Conservation (phyloP, 306 rosid species). For the Pueraria montana region DNA sequence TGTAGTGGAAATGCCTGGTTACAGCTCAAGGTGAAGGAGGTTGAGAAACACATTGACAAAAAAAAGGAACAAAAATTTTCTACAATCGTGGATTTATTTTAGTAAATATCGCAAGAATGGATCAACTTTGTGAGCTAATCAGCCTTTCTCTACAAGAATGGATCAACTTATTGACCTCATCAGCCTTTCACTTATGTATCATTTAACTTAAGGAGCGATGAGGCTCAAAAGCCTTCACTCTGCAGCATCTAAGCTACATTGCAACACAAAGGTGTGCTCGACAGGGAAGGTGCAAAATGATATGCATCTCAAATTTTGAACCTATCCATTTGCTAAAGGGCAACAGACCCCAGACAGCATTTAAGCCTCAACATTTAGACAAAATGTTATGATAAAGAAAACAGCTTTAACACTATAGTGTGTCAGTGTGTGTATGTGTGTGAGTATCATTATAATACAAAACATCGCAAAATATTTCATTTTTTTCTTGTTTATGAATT, state of each 20-base stretch:
- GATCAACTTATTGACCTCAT: no score
- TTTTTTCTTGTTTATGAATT: conserved; percentile 1
- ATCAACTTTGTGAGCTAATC: not conserved
- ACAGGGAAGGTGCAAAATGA: not conserved
- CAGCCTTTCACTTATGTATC: not conserved
- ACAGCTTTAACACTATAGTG: not conserved
- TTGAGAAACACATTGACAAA: not conserved
- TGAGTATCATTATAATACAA: not conserved
- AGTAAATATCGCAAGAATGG: not conserved
- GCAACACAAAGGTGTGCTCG: not conserved
- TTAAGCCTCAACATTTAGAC: not conserved
- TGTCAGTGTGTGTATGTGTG: not conserved
- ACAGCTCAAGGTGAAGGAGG: conserved; percentile 14
- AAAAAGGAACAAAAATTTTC: conserved; percentile 15
- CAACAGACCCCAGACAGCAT: not conserved
- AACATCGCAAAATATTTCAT: not conserved
- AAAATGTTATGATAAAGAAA: not conserved
- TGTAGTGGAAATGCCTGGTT: not conserved
- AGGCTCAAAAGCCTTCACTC: not conserved
- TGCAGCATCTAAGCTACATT: not conserved
- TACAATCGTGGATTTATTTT: conserved; percentile 6
- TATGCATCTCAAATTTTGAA: not conserved
- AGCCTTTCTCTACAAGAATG: no score
- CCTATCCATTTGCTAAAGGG: not conserved
- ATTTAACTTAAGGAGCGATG: not conserved